Conservation (phyloP, 176 grass and related monocot species). For the Chrysopogon serrulatus region DNA sequence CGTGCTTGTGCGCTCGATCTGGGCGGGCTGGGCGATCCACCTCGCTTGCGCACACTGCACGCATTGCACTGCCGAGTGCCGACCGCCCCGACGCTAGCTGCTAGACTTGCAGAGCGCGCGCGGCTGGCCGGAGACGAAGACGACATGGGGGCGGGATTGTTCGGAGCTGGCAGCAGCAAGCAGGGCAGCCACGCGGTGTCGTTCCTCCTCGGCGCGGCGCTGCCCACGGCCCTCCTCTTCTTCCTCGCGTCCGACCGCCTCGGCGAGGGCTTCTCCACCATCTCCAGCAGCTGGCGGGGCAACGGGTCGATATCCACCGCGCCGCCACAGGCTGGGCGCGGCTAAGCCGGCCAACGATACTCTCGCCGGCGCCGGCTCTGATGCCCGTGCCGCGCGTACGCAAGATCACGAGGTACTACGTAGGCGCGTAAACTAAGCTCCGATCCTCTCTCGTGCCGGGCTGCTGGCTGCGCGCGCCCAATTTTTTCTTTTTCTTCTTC, state of each 20-base stretch:
- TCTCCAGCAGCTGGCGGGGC: too few species aligned
- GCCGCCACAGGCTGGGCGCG: background rate
- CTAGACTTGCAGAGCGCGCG: background rate
- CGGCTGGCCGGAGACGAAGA: background rate
- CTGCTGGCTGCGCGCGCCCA: background rate
- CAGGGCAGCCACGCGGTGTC: slow-evolving; percentile 6
- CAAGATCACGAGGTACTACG: background rate
- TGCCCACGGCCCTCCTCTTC: slow-evolving; percentile 19
- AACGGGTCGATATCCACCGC: background rate
- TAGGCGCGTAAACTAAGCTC: too few species aligned
- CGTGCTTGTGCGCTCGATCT: background rate
- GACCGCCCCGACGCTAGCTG: background rate
- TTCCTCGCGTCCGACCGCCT: slow-evolving; percentile 31
- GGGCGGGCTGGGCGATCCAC: too few species aligned
- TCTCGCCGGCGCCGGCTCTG: background rate
- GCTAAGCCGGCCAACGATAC: background rate
- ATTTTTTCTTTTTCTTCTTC: background rate
- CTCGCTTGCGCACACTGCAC: background rate
- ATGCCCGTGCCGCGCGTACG: background rate
- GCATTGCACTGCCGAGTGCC: background rate
- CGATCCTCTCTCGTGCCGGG: too few species aligned
- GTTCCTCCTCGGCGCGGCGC: slow-evolving; percentile 47
- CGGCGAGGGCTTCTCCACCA: too few species aligned
- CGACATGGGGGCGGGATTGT: background rate
- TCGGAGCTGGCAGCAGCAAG: slow-evolving; percentile 10